Conservation (phyloP, 306 rosid species). For the Cucurbita argyrosperma region DNA sequence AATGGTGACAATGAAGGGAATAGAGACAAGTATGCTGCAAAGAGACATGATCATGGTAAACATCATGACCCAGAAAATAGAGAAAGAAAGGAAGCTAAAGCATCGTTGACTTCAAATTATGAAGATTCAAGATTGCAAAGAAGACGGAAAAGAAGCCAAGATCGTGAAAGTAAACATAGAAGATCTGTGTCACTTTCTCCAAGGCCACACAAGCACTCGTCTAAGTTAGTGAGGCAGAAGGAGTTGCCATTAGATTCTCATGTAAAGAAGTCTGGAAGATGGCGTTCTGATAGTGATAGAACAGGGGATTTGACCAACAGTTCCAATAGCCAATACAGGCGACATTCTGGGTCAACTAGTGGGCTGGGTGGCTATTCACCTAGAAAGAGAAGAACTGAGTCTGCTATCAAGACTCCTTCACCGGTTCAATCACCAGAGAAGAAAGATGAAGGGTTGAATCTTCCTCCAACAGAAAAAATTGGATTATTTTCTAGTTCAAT, state of each 20-base stretch:
- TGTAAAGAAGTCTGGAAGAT: conserved; percentile 42
- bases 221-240: conserved; percentile 20
- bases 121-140: conserved; percentile 46
- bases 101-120: conserved; percentile 22
- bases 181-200: conserved; percentile 42
- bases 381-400: conserved; percentile 75
- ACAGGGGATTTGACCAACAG: conserved; percentile 44
- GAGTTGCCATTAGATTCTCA: conserved; percentile 25
- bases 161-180: conserved; percentile 32
- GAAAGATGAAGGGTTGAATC: conserved; percentile 80
- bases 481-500: conserved; percentile 28
- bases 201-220: conserved; percentile 24
- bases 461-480: conserved; percentile 34
- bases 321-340: conserved; percentile 46
- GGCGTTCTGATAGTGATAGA: conserved; percentile 37
- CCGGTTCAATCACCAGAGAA: conserved; percentile 44
- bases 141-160: conserved; percentile 55
- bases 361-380: conserved; percentile 98
- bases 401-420: conserved; percentile 74
- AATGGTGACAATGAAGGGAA: conserved; percentile 33
- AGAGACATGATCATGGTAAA: conserved; percentile 36
- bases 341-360: conserved; percentile 38
- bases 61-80: conserved; percentile 18
- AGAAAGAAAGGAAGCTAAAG: conserved; percentile 36
- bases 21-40: conserved; percentile 18